Evolutionary conservation across 2,329 filamentous ascomycete genomes (phyloP), one percentile per base, ranked within the genome.

Genomic region (Claviceps pusilla): DNA sequence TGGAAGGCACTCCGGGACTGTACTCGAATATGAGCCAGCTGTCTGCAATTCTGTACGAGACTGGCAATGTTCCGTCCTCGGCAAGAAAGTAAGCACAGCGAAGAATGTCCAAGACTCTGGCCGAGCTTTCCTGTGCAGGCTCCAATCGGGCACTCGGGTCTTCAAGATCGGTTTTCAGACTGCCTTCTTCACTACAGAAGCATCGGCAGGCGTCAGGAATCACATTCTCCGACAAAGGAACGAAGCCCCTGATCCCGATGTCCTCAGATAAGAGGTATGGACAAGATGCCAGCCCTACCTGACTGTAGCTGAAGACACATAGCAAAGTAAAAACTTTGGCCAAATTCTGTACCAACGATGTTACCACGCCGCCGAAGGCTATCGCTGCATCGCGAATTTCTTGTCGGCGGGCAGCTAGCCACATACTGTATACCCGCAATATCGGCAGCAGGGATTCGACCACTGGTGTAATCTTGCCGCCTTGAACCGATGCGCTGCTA

Each of bases 221-320:
- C 10, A 61, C 56, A 1, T 68, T 62, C 24, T 68, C 65, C 47
- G 68, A 67, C 19, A 78, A 64, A 3, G 74, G 69, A 16, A 67
- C 65, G 35, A 77, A 62, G 4, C 76, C 75, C 12, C 72, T 63
- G 16, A 71, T 66, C 56, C 74, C 68, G 55, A 74, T 59, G 55
- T 81, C 78, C 60, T 81, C 78, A 0, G 68, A 59, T 1, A 81
- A 69, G 24, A 80, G 66, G 61, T 79, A 80, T 14, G 70, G 70
- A 47, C 70, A 73, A 9, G 69, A 60, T 9, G 65, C 69, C 16
- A 70, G 61, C 11, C 68, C 65, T 16, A 68, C 67, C 35, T 63
- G 64, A 14, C 69, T 67, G 56, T 74, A 72, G 10, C 71, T 66
- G 45, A 75, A 70, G 10, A 59, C 60, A 48, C 73, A 73, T n/a